Base-by-base conservation (phyloP, 306 rosid genomes). In the Crataegus laevigata region DNA sequence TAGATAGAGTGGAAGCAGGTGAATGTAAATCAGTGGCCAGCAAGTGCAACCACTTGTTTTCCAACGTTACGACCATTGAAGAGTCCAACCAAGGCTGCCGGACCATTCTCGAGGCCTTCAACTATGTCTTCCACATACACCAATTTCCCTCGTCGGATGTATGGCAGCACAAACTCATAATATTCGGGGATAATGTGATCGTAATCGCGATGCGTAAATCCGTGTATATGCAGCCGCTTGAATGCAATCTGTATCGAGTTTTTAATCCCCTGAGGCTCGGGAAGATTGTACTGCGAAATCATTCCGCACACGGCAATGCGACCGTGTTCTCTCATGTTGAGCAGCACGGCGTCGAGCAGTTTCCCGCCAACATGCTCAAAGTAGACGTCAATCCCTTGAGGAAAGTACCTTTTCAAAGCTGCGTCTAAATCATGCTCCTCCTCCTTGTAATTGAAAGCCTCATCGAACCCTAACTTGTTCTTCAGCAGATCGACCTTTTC, bases 91-190 rank as follows among this genome's bases (percentile, higher is more conserved):
- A 85, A 58, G 57, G 86, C 77, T 0, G 82, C 66, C 1, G 84
- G 83, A 29, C 63, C 86, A 12, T 8, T 80, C 63, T 82, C 81
- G 3, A 85, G 77, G 68, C 89, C 86, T 72, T 80, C 54, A 51
- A 79, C 87, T 24, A 64, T 50, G 38, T 83, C 86, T 55, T 86
- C 83, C 59, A 71, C 71, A 29, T 68, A 80, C 18, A 38, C 79
- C 21, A 86, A 36, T 40, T 87, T 88, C 30, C 89, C 91, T 64
- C 86, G 82, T 71, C 80, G 84, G 15, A 84, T 76, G 66, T 73
- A 74, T 50, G 93, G 91, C 82, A 88, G 72, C 34, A 90, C 74
- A 50, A 78, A 80, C 1, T 90, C 97, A 51, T 85, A 75, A 73
- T 84, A 88, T 79, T 90, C 80, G 0, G 89, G 87, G 62, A 84